These are phyloP conservation scores for Monosporascus sp. DNA, from an alignment of 2,329 filamentous ascomycete genomes.

Conservation along the genomic window DNA sequence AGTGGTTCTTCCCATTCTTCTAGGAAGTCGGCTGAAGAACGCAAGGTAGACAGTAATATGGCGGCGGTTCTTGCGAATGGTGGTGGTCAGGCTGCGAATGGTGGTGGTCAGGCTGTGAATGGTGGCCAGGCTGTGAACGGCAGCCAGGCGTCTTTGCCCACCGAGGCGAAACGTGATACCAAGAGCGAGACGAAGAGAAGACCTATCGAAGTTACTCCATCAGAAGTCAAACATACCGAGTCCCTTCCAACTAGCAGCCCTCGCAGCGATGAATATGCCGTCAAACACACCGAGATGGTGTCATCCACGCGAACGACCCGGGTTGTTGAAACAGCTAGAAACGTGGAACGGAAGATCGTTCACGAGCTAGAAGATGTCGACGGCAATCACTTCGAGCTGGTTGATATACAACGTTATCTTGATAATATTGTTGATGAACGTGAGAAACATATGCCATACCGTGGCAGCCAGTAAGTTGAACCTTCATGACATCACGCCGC, in stretches of 20 bases:
- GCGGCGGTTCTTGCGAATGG: constrained; percentile 6
- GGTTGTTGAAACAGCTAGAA: constrained; percentile 13
- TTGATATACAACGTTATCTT: constrained; percentile 27
- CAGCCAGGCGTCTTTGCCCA: constrained; percentile 1
- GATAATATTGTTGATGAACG: constrained; percentile 33
- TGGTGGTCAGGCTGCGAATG: no score
- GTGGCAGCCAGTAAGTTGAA: constrained; percentile 25
- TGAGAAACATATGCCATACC: constrained; percentile 33
- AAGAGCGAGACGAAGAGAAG: not conserved
- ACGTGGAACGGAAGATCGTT: constrained; percentile 14
- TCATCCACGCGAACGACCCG: constrained; percentile 13
- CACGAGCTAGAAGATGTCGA: constrained; percentile 23
- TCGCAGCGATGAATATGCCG: not conserved
- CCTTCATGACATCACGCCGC: no score
- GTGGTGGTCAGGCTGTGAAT: no score
- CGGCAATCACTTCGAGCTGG: constrained; percentile 17
- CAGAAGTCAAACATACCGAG: not conserved
- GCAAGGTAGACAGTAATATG: constrained; percentile 4
- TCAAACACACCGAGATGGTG: not conserved
- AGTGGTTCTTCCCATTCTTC: constrained; percentile 8
- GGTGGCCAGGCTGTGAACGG: no score
- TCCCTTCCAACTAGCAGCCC: constrained; percentile 2
- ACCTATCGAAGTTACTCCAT: not conserved
- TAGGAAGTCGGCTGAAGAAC: constrained; percentile 7
- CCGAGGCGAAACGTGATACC: constrained; percentile 3